phyloP scores from a whole-genome alignment of 768 basidiomycete genomes.

The Dentipellis fragilis region DNA sequence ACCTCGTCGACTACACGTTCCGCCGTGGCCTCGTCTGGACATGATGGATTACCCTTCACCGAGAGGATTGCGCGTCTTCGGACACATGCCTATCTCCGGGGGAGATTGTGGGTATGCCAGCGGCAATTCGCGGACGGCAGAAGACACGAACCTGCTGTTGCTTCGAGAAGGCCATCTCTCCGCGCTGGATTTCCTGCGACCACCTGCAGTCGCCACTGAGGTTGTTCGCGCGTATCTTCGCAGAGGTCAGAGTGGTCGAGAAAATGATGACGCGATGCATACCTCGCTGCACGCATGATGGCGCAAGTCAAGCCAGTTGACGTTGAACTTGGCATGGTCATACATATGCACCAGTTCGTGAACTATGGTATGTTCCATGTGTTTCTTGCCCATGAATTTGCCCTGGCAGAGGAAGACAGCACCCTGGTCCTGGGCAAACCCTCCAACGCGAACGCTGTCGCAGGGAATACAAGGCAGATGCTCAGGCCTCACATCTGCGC shows the following conservation, averaged over 20 bases:
- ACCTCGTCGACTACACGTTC: slow-evolving; percentile 92
- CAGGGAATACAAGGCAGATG: slow-evolving; percentile 85
- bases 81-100: slow-evolving; percentile 65
- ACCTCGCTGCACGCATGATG: slow-evolving; percentile 99
- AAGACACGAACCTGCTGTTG: slow-evolving; percentile 71
- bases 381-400: slow-evolving; percentile 66
- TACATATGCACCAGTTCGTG: slow-evolving; percentile 96
- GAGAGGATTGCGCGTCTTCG: slow-evolving; percentile 79
- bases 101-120: not conserved
- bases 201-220: slow-evolving; percentile 90
- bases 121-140: slow-evolving; percentile 1
- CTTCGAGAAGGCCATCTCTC: slow-evolving; percentile 74
- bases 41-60: slow-evolving; percentile 71
- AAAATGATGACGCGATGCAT: slow-evolving; percentile 17
- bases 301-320: slow-evolving; percentile 81
- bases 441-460: slow-evolving; percentile 62
- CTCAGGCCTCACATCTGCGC: slow-evolving; percentile 57
- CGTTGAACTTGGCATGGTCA: slow-evolving; percentile 90
- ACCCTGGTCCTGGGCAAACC: slow-evolving; percentile 69
- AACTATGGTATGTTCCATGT: slow-evolving; percentile 88
- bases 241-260: not conserved
- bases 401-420: slow-evolving; percentile 83
- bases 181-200: slow-evolving; percentile 70
- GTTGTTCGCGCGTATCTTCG: slow-evolving; percentile 89
- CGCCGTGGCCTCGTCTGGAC: slow-evolving; percentile 65